Conservation (phyloP, 1,284 basidiomycete genomes). For the Inonotus hispidus region DNA sequence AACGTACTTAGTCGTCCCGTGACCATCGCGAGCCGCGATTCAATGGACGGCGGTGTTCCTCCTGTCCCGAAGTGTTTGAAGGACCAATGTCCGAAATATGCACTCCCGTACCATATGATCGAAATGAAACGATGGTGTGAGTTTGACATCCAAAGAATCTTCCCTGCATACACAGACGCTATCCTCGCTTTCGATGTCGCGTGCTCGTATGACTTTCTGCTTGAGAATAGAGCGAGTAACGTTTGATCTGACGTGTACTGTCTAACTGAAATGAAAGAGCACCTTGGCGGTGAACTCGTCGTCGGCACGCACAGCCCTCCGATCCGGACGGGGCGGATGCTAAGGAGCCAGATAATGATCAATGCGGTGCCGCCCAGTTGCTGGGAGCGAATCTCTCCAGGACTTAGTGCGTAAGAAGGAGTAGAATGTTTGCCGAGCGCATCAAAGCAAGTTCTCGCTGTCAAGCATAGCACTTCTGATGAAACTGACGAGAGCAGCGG, state of each 20-base stretch:
- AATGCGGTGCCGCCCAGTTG: constrained; percentile 4
- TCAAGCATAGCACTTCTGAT: not conserved
- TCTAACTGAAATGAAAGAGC: not conserved
- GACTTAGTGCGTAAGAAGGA: constrained; percentile 6
- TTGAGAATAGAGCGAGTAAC: too few species aligned
- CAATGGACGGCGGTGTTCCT: not conserved
- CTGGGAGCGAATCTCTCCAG: not conserved
- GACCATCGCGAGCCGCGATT: not conserved
- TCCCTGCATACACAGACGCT: too few species aligned
- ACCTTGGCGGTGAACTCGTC: not conserved
- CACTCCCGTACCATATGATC: not conserved
- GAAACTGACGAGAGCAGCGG: too few species aligned
- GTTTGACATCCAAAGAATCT: too few species aligned
- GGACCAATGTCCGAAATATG: not conserved
- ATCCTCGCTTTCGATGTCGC: not conserved
- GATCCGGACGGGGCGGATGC: not conserved
- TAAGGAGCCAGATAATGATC: constrained; percentile 13
- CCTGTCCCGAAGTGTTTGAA: constrained; percentile 13
- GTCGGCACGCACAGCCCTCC: constrained; percentile 1
- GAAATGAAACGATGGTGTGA: not conserved
- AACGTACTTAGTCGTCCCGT: not conserved
- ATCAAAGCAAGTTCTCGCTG: constrained; percentile 3
- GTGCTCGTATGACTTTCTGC: too few species aligned
- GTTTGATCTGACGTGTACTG: too few species aligned
- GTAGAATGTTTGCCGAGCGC: not conserved